Base-by-base conservation (phyloP, 2,329 filamentous ascomycete species). In the Fusarium equiseti region DNA sequence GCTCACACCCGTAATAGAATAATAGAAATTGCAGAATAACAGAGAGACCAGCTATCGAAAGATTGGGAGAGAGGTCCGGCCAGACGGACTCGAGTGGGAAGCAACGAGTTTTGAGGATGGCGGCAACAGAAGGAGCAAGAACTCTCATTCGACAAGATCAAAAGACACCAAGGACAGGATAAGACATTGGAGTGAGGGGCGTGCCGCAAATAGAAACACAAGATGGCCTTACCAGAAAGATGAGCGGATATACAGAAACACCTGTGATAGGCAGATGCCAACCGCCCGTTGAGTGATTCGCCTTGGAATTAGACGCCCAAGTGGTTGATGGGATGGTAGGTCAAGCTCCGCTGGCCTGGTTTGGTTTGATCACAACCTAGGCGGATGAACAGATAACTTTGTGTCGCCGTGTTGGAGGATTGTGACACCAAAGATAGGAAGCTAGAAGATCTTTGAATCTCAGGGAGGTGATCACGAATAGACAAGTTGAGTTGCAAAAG, bases 31-130 rank as follows among this genome's bases (percentile, higher is more conserved):
- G 78, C 72, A 70, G 79, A 75, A 74, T 79, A 78, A 71, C 79
- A 72, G 79, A 76, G 85, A 89, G 86, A 81, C 86, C 86, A 88
- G 87, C 87, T 88, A 83, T 82, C 83, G 82, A 83, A 77, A 79
- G 79, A 76, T 70, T 66, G 80, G 76, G 79, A 83, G 77, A 79
- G 59, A 74, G 68, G 70, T 75, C 76, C 73, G 76, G 71, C 76
- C 72, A 75, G 72, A 72, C 76, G 76, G 71, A 72, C 76, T 76
- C 76, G 72, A 71, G 79, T 80, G 83, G 84, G 82, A 79, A 77
- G 78, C 76, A 72, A 78, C 77, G 79, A 83, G 82, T 88, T 88
- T 87, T 88, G 84, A 87, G 83, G 71, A 67, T 70, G 70, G 68
- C 70, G 63, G 74, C 72, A 71, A 66, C 63, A 61, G 77, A 56